phyloP scores from a whole-genome alignment of 352 stramenopile genomes.

The Phytopythium mirpurense region DNA sequence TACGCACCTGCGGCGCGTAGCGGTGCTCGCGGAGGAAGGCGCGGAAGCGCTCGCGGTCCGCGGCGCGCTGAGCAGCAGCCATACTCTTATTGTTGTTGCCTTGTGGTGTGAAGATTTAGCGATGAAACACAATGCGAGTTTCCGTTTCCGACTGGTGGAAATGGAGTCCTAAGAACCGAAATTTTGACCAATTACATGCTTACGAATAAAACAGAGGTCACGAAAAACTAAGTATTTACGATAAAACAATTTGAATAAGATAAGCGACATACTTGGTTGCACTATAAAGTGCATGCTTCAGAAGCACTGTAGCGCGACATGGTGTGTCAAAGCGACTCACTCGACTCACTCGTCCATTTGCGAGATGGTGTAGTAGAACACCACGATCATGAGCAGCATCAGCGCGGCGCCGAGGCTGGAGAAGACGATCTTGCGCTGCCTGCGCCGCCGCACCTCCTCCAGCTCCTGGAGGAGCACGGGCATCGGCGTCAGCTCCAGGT shows the following conservation, averaged over 20 bases:
- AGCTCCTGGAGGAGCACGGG: constrained; percentile 54
- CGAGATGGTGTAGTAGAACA: constrained; percentile 77
- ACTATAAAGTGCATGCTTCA: no score
- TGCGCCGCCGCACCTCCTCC: constrained; percentile 49
- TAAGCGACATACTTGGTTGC: no score
- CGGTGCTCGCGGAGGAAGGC: constrained; percentile 35
- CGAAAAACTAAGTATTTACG: no score
- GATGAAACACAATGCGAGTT: no score
- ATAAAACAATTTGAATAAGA: no score
- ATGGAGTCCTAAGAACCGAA: no score
- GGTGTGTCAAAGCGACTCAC: no score
- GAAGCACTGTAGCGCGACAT: no score
- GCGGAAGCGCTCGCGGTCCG: constrained; percentile 32
- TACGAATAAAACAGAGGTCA: no score
- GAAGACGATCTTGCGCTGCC: constrained; percentile 70
- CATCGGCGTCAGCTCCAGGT: constrained; percentile 62
- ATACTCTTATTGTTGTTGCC: constrained; percentile 1
- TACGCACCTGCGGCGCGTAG: constrained; percentile 31
- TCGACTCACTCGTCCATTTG: constrained; percentile 39
- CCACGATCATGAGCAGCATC: constrained; percentile 64
- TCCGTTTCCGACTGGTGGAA: no score
- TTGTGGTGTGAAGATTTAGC: no score
- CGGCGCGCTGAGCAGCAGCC: background rate
- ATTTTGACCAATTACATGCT: no score
- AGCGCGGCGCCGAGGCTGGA: constrained; percentile 56